phyloP scores from a whole-genome alignment of 768 basidiomycete genomes.

The Megacollybia marginata region DNA sequence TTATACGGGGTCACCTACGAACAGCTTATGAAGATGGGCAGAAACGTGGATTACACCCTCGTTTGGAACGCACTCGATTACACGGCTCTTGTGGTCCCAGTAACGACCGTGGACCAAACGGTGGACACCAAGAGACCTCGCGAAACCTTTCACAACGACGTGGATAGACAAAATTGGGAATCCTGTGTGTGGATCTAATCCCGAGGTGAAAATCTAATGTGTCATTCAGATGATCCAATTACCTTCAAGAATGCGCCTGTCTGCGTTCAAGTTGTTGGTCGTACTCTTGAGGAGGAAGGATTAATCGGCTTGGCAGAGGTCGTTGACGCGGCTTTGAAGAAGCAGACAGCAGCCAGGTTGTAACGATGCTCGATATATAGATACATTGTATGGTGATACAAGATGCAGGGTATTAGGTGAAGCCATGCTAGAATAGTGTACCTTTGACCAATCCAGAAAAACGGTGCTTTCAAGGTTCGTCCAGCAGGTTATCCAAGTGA shows the following conservation, averaged over 20 bases:
- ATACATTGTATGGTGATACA: background rate
- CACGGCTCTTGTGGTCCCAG: slow-evolving; percentile 53
- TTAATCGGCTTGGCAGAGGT: slow-evolving; percentile 64
- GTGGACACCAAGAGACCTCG: slow-evolving; percentile 41
- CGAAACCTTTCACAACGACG: slow-evolving; percentile 36
- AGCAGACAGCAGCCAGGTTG: slow-evolving; percentile 4
- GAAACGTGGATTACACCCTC: slow-evolving; percentile 46
- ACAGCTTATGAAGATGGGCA: slow-evolving; percentile 11
- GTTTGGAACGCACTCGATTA: slow-evolving; percentile 69
- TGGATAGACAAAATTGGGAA: slow-evolving; percentile 44
- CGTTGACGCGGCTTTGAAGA: slow-evolving; percentile 46
- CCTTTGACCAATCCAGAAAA: background rate
- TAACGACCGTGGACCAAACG: slow-evolving; percentile 46
- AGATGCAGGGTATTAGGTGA: background rate
- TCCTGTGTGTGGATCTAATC: slow-evolving; percentile 35
- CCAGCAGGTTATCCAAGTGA: slow-evolving; percentile 28
- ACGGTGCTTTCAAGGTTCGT: background rate
- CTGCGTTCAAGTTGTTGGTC: slow-evolving; percentile 57
- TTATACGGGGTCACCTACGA: background rate
- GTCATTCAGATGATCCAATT: slow-evolving; percentile 44
- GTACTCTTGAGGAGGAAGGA: slow-evolving; percentile 71
- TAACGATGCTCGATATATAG: background rate
- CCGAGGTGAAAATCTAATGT: background rate
- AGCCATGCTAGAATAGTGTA: background rate
- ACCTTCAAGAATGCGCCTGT: slow-evolving; percentile 53